Conservation (phyloP, 1,284 basidiomycete species). For the Heterobasidion irregulare region DNA sequence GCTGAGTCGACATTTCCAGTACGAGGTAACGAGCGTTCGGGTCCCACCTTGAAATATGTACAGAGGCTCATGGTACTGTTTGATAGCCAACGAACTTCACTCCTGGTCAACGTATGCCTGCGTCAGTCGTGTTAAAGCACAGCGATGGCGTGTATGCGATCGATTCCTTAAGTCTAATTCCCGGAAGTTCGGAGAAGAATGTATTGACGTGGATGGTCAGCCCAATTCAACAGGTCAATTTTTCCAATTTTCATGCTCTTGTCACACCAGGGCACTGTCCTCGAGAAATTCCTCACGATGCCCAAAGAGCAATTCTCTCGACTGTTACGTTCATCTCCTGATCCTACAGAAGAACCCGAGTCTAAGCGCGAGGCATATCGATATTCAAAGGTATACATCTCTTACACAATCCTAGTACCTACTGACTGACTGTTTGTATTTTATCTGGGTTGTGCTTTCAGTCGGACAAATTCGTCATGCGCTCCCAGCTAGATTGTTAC, state of each 20-base stretch:
- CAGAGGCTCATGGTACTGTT: background rate
- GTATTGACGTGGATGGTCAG: conserved; percentile 76
- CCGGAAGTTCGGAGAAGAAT: conserved; percentile 49
- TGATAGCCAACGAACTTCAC: conserved; percentile 61
- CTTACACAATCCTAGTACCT: background rate
- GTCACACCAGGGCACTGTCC: conserved; percentile 61
- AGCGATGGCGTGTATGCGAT: conserved; percentile 71
- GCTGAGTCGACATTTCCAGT: conserved; percentile 51
- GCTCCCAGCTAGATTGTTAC: conserved; percentile 90
- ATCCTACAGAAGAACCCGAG: conserved; percentile 26
- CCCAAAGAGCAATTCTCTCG: conserved; percentile 56
- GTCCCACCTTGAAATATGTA: background rate
- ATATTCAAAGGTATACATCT: conserved; percentile 62
- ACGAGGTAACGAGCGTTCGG: conserved; percentile 39
- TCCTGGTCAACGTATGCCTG: conserved; percentile 75
- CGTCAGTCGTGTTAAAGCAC: conserved; percentile 60
- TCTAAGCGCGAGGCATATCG: conserved; percentile 65
- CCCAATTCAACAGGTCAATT: conserved; percentile 4
- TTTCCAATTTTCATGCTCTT: conserved; percentile 1
- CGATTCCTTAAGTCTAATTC: conserved; percentile 56
- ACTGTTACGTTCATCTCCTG: conserved; percentile 42
- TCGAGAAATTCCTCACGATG: conserved; percentile 86
- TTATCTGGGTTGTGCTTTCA: conserved; percentile 20
- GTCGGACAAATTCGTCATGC: conserved; percentile 80
- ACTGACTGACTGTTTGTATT: background rate